phyloP scores from a whole-genome alignment of 2,329 filamentous ascomycete genomes.

The Cytospora schulzeri region DNA sequence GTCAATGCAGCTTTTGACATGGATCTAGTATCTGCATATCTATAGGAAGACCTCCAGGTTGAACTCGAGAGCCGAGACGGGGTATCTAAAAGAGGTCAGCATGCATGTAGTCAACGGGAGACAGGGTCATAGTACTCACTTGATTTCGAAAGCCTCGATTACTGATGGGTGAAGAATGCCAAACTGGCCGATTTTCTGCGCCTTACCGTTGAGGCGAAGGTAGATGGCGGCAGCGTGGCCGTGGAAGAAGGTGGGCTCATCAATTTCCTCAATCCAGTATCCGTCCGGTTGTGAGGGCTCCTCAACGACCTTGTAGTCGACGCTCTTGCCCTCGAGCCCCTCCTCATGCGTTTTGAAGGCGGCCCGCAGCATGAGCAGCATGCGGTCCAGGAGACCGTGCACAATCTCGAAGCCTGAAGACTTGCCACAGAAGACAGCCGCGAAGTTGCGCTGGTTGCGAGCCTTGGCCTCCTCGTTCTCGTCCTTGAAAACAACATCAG shows the following conservation, averaged over 20 bases:
- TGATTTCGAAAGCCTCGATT: constrained; percentile 89
- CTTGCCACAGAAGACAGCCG: constrained; percentile 94
- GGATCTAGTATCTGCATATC: not conserved
- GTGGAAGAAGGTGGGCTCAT: constrained; percentile 88
- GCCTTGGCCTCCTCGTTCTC: constrained; percentile 77
- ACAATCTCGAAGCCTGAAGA: constrained; percentile 93
- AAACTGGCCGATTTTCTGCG: constrained; percentile 80
- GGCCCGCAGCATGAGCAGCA: constrained; percentile 88
- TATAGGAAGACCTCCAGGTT: constrained; percentile 92
- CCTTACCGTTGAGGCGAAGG: constrained; percentile 73
- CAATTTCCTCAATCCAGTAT: constrained; percentile 94
- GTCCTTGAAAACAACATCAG: constrained; percentile 92
- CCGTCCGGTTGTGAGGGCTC: constrained; percentile 64
- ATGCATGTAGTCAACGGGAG: not conserved
- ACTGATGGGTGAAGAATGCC: constrained; percentile 93
- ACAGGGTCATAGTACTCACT: constrained; percentile 51
- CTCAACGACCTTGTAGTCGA: constrained; percentile 55
- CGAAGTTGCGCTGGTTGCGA: constrained; percentile 92
- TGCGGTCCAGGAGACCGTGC: constrained; percentile 87
- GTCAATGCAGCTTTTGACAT: not conserved
- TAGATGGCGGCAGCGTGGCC: constrained; percentile 87
- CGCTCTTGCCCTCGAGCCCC: constrained; percentile 55
- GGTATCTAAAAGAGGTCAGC: constrained; percentile 61
- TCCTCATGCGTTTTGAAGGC: constrained; percentile 79
- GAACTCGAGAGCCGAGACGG: constrained; percentile 90